Base-by-base conservation (phyloP, 2,329 filamentous ascomycete species). In the Aspergillus unguis region DNA sequence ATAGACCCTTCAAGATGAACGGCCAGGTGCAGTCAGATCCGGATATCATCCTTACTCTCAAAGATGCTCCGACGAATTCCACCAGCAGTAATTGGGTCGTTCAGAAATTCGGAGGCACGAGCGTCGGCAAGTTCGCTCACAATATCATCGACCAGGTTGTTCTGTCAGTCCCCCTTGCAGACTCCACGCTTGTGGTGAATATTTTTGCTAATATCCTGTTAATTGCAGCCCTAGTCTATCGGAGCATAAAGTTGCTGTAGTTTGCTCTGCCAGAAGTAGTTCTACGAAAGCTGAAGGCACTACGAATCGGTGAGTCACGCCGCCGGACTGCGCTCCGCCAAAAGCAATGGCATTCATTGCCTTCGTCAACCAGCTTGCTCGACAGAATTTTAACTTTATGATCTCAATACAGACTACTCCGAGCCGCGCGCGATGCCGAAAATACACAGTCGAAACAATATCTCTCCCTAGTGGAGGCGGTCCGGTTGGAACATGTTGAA, bases 81-180 rank as follows among this genome's bases (percentile, higher is more conserved):
- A 44, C 57, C 11, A 59, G 62, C 46, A 65, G 67, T 57, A 75
- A 77, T 58, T 96, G 91, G 92, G 80, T 95, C 29, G 88, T 96
- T 46, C 91, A 96, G 71, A 96, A 96, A 74, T 96, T 95, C 71
- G 92, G 92, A 57, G 92, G 92, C 47, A 99, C 92, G 48, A 95
- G 90, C 68, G 88, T 97, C 47, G 94, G 92, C 63, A 97, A 97
- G 75, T 96, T 95, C 65, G 86, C 92, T 48, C 81, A 83, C 62
- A 86, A 87, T 69, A 87, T 88, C 63, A 84, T 85, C 28, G 80
- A 84, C 61, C 81, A 88, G 64, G 90, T 92, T 67, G 82, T 92
- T 60, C 76, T 77, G 80, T 83, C 73, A 69, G 72, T 61, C 49
- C 8, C 25, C 17, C 32, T 51, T 27, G 58, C 27, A 43, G 47